Percentiles rank a stretch among this genome's conserved stretches.
These are phyloP conservation scores for Xylariaceae sp. DNA, from an alignment of 2,329 filamentous ascomycete species.

Conservation along the genomic window DNA sequence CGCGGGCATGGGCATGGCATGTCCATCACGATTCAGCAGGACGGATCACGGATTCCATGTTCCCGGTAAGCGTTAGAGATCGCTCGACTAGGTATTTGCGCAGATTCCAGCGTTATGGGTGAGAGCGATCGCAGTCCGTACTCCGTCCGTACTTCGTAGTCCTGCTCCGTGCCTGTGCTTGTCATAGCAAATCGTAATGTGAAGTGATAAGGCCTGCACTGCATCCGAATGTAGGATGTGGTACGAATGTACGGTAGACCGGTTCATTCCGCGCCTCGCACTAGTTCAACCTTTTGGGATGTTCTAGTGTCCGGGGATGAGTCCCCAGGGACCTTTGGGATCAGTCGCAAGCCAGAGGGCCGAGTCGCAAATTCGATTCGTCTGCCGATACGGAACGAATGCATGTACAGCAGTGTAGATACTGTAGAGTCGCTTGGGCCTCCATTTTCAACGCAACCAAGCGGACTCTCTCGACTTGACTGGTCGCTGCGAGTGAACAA, in stretches of 20 bases:
- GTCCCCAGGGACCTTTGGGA: constrained; percentile 8
- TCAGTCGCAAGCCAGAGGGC: constrained; percentile 13
- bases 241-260: constrained; percentile 17
- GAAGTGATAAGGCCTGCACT: constrained; percentile 3
- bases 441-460: constrained; percentile 19
- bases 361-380: constrained; percentile 17
- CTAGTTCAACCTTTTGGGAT: constrained; percentile 7
- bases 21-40: constrained; percentile 7
- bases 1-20: constrained; percentile 12
- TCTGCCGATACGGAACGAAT: background rate
- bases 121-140: too few relatives aligned
- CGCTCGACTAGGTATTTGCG: background rate
- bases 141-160: too few relatives aligned
- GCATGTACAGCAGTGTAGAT: constrained; percentile 1
- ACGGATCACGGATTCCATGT: too few relatives aligned
- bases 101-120: background rate
- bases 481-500: constrained; percentile 17
- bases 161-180: too few relatives aligned
- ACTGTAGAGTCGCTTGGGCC: constrained; percentile 14
- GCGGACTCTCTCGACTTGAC: constrained; percentile 12
- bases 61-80: background rate
- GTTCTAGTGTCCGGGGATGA: constrained; percentile 10
- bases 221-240: background rate
- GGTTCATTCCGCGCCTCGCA: constrained; percentile 25
- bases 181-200: constrained; percentile 9